A percentile compares a stretch with the other conserved stretches of the same genome.
Conservation (phyloP, 2,329 filamentous ascomycete genomes). For the Fusarium sp. region DNA sequence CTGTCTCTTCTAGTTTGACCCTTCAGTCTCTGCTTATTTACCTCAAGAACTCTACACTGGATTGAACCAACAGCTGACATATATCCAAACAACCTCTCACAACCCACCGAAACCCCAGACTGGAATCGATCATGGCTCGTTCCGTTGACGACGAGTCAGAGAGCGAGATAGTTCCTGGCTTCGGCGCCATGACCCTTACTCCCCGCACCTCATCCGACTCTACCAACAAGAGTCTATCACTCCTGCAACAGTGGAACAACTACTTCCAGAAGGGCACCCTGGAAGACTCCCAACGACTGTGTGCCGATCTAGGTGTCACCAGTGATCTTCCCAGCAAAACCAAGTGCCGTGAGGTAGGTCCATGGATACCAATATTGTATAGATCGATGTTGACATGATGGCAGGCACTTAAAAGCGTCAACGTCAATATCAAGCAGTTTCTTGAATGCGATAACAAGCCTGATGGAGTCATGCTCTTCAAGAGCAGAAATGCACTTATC, state of each 20-base stretch:
- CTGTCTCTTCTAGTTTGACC: not conserved
- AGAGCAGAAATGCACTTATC: constrained; percentile 50
- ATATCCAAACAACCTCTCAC: not conserved
- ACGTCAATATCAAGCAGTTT: constrained; percentile 66
- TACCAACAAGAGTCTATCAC: not conserved
- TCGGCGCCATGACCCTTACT: not conserved
- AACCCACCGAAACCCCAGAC: not conserved
- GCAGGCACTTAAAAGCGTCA: constrained; percentile 58
- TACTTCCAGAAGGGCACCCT: constrained; percentile 54
- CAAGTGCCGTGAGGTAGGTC: constrained; percentile 60
- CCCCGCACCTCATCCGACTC: not conserved
- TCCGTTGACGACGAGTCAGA: not conserved
- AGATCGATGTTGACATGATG: not conserved
- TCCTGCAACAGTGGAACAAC: constrained; percentile 44
- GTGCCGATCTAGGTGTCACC: constrained; percentile 59
- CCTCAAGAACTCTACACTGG: not conserved
- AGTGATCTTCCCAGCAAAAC: constrained; percentile 58
- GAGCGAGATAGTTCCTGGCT: not conserved
- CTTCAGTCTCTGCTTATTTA: not conserved
- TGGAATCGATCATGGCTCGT: not conserved
- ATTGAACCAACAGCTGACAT: not conserved
- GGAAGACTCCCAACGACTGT: constrained; percentile 60
- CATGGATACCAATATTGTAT: not conserved
- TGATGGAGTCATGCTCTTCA: constrained; percentile 52
- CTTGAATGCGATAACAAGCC: constrained; percentile 53